Percentiles rank a stretch among this genome's conserved stretches.
These are phyloP conservation scores for Smittium mucronatum DNA, from an alignment of 371 early-diverging fungal genomes.

Conservation along the genomic window DNA sequence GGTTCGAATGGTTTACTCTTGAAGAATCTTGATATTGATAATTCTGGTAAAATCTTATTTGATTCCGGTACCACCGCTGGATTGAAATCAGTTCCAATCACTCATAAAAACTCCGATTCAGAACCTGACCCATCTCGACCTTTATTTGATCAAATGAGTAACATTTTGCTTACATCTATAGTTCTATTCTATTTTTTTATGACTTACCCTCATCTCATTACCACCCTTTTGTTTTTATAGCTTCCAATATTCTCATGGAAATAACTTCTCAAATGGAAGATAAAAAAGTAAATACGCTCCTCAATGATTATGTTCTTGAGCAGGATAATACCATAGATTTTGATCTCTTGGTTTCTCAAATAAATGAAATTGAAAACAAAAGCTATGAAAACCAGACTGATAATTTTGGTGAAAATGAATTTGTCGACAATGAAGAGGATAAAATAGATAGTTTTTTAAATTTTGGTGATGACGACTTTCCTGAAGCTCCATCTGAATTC, in stretches of 20 bases:
- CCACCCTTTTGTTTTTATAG: no score
- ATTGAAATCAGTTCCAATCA: not conserved
- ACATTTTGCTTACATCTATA: not conserved
- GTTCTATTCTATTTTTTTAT: no score
- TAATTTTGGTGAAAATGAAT: conserved; percentile 7
- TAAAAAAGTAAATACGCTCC: conserved; percentile 1
- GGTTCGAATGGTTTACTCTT: conserved; percentile 85
- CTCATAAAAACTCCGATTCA: not conserved
- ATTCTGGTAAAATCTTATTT: conserved; percentile 79
- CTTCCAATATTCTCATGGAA: not conserved
- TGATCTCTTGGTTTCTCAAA: not conserved
- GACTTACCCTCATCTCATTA: no score
- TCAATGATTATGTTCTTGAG: conserved; percentile 9
- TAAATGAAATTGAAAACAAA: conserved; percentile 17
- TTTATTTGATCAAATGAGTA: not conserved
- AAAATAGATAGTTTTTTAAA: conserved; percentile 13
- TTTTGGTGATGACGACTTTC: conserved; percentile 13
- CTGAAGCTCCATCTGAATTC: conserved; percentile 8
- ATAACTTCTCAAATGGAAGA: not conserved
- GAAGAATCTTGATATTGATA: conserved; percentile 68
- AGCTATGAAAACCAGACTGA: conserved; percentile 21
- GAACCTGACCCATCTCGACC: not conserved
- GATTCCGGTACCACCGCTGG: conserved; percentile 70
- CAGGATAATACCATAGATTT: conserved; percentile 7
- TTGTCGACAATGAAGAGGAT: conserved; percentile 12